These are phyloP conservation scores for Miamiensis avidus DNA, from an alignment of 169 alveolate species.

Conservation along the genomic window DNA sequence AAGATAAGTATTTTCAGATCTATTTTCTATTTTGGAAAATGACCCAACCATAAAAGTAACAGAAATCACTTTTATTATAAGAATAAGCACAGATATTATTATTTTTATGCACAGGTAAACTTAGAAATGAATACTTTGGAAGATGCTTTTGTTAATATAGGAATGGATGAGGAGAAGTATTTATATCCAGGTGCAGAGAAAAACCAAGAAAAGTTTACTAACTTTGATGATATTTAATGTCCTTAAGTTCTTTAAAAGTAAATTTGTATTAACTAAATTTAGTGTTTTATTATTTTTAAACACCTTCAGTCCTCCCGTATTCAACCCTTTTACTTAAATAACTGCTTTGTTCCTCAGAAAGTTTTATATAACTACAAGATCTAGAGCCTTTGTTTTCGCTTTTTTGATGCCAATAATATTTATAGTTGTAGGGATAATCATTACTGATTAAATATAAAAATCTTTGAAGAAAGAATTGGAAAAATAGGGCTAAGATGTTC, in stretches of 20 bases:
- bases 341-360: slow-evolving; percentile 6
- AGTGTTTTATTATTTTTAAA: no score
- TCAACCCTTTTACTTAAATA: not conserved
- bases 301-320: no score
- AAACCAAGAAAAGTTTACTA: not conserved
- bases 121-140: slow-evolving; percentile 55
- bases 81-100: no score
- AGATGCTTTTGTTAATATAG: slow-evolving; percentile 65
- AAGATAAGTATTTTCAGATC: not conserved
- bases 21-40: not conserved
- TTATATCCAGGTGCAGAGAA: not conserved
- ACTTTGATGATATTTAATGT: not conserved
- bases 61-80: no score
- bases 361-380: slow-evolving; percentile 6
- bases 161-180: slow-evolving; percentile 56
- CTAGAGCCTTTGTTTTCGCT: not conserved
- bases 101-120: not conserved
- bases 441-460: slow-evolving; percentile 6
- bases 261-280: no score
- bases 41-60: not conserved
- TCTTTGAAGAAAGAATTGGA: no score
- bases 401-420: slow-evolving; percentile 15
- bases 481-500: no score
- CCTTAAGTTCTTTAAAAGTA: no score
- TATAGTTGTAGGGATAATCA: not conserved